A percentile compares a stretch with the other conserved stretches of the same genome.
Conservation (phyloP, 148 eudicot species). For the Arctostaphylos glauca region DNA sequence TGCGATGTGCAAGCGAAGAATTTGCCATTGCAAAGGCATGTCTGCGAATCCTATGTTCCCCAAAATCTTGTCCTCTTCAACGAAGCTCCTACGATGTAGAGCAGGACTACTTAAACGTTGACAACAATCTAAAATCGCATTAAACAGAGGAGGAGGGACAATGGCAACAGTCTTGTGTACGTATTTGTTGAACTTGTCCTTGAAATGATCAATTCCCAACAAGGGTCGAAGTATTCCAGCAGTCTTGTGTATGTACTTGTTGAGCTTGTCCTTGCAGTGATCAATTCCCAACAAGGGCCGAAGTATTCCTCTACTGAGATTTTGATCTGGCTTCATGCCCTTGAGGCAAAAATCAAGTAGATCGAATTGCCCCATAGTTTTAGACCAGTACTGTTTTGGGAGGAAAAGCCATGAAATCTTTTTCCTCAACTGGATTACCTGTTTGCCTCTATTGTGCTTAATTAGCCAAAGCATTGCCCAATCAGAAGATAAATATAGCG, state of each 20-base stretch:
- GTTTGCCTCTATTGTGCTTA: background rate
- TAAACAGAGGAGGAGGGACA: no score
- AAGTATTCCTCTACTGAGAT: background rate
- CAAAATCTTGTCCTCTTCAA: no score
- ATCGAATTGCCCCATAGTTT: background rate
- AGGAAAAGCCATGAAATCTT: background rate
- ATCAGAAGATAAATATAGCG: background rate
- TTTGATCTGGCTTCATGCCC: background rate
- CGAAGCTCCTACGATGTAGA: no score
- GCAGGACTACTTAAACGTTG: no score
- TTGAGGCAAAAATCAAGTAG: conserved; percentile 3
- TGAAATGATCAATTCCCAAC: background rate
- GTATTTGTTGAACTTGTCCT: background rate
- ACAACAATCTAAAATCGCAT: no score
- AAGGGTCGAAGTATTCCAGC: no score
- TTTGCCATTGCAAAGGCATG: no score
- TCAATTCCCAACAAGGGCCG: background rate
- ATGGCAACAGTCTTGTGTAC: background rate
- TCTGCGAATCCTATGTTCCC: no score
- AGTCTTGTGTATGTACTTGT: no score
- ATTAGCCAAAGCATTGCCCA: conserved; percentile 14
- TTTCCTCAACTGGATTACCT: background rate
- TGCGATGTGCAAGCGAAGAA: no score
- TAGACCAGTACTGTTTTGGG: background rate
- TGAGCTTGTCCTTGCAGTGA: no score